Percentiles rank a stretch among this genome's conserved stretches.
These are phyloP conservation scores for Taphrina pruni DNA, from an alignment of 1,139 yeast genomes.

Conservation along the genomic window DNA sequence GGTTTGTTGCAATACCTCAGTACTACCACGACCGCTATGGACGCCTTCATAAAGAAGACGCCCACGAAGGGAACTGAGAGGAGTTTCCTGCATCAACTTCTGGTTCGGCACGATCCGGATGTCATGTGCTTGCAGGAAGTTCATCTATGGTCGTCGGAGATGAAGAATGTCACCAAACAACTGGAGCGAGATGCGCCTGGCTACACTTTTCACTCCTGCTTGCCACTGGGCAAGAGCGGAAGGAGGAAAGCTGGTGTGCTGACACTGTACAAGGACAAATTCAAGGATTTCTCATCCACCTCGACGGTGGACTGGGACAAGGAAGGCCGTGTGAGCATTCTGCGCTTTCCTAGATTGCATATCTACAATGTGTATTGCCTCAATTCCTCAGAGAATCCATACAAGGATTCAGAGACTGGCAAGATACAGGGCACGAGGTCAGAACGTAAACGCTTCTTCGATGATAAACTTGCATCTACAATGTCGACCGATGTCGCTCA, in stretches of 20 bases:
- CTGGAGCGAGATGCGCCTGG: constrained; percentile 23
- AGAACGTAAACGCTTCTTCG: constrained; percentile 26
- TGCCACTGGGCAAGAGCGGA: constrained; percentile 15
- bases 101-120: constrained; percentile 23
- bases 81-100: constrained; percentile 16
- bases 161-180: constrained; percentile 5
- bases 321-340: constrained; percentile 34
- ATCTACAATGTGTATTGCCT: constrained; percentile 35
- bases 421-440: constrained; percentile 19
- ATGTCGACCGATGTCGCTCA: not conserved
- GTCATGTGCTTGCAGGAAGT: constrained; percentile 35
- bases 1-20: constrained; percentile 24
- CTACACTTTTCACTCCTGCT: constrained; percentile 12
- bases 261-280: constrained; percentile 19
- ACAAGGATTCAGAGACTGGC: constrained; percentile 22
- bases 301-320: constrained; percentile 31
- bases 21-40: constrained; percentile 12
- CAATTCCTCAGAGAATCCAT: constrained; percentile 30
- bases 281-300: not conserved
- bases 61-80: not conserved
- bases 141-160: constrained; percentile 15
- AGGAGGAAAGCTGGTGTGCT: constrained; percentile 28
- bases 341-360: constrained; percentile 2
- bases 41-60: constrained; percentile 17
- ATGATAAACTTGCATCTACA: constrained; percentile 13